phyloP scores from a whole-genome alignment of 2,329 filamentous ascomycete species.

The Arthroderma sp. region DNA sequence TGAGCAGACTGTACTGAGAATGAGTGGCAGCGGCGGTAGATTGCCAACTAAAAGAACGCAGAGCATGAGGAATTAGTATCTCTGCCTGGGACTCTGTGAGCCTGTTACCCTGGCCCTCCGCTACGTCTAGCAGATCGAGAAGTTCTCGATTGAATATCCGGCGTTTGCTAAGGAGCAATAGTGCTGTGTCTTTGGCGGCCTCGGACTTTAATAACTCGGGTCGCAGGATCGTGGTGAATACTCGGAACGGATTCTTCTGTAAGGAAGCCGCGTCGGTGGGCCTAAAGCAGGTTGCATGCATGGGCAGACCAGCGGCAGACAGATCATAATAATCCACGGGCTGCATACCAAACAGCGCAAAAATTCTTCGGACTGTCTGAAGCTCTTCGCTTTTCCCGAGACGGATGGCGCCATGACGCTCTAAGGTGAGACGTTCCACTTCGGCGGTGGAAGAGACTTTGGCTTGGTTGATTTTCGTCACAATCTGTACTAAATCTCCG shows the following conservation, averaged over 20 bases:
- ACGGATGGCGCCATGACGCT: constrained; percentile 38
- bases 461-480: constrained; percentile 17
- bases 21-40: constrained; percentile 27
- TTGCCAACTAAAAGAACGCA: constrained; percentile 39
- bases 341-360: constrained; percentile 36
- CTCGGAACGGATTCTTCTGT: constrained; percentile 32
- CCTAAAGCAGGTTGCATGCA: constrained; percentile 42
- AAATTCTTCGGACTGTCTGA: constrained; percentile 31
- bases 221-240: constrained; percentile 31
- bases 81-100: constrained; percentile 21
- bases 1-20: constrained; percentile 31
- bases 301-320: constrained; percentile 33
- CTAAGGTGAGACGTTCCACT: constrained; percentile 17
- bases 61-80: constrained; percentile 31
- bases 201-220: constrained; percentile 28
- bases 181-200: constrained; percentile 20
- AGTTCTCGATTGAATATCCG: constrained; percentile 32
- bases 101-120: constrained; percentile 18
- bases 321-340: constrained; percentile 43
- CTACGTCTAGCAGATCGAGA: constrained; percentile 23
- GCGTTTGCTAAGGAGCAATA: constrained; percentile 23
- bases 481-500: constrained; percentile 20
- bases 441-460: constrained; percentile 10
- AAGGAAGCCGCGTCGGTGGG: constrained; percentile 26
- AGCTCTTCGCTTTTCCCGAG: constrained; percentile 36